These are phyloP conservation scores for Aristolochia fimbriata DNA, from an alignment of 164 flowering plant genomes.

Conservation along the genomic window DNA sequence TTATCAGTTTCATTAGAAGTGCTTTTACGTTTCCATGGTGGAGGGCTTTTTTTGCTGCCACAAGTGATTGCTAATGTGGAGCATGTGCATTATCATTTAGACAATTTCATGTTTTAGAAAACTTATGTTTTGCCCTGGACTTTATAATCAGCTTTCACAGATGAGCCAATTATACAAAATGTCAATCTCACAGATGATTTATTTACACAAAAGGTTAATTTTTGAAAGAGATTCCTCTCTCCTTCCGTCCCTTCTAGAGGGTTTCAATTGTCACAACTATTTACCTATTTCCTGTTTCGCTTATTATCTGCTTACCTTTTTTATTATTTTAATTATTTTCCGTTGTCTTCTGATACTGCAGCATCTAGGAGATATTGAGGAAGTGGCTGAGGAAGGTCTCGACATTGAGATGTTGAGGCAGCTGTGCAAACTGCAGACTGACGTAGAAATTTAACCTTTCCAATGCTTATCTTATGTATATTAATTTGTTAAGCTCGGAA, in stretches of 20 bases:
- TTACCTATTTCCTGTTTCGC: not conserved
- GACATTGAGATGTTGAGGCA: constrained; percentile 11
- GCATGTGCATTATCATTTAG: not conserved
- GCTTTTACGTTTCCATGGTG: no score
- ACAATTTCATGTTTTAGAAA: not conserved
- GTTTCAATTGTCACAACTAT: not conserved
- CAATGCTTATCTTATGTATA: no score
- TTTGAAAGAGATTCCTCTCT: no score
- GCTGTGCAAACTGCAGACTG: not conserved
- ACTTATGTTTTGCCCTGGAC: no score
- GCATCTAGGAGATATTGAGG: constrained; percentile 44
- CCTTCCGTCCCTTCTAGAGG: not conserved
- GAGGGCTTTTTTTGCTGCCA: no score
- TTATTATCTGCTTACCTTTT: not conserved
- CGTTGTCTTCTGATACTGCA: constrained; percentile 22
- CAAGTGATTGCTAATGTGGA: no score
- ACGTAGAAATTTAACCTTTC: not conserved
- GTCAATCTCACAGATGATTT: no score
- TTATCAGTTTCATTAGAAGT: no score
- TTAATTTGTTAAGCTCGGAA: no score
- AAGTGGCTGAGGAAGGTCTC: constrained; percentile 11
- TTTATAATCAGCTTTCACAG: not conserved
- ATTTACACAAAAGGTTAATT: no score
- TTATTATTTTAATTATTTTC: no score
- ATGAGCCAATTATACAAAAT: not conserved